Base-by-base conservation (phyloP, 768 basidiomycete species). In the Lentinula sp. region DNA sequence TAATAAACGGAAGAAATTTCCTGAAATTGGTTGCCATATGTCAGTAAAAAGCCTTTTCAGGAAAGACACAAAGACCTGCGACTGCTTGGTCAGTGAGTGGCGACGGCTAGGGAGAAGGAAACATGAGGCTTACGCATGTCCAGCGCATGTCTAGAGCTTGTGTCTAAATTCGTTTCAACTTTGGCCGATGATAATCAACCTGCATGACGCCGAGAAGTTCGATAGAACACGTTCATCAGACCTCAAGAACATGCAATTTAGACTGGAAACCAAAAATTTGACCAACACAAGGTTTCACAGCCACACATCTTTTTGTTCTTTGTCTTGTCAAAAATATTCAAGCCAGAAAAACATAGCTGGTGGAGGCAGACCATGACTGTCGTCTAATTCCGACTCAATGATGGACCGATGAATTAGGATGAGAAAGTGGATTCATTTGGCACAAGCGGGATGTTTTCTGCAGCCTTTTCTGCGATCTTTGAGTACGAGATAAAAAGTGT, bases 41-140 rank as follows among this genome's bases (percentile, higher is more conserved):
- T 42, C 37, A 43, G 55, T 43, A 56, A 55, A 42, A 28, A 40
- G 11, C 40, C 37, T 43, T 42, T 43, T 42, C 8, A 15, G 23
- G 39, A n/a, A 56, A 56, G 43, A 56, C 43, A 37, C 21, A 40
- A 40, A 42, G 39, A 40, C 40, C 37, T 31, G 28, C 15, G 18
- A 23, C 37, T 54, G 34, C 53, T 40, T 54, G 43, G 40, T 56
- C 40, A 54, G 39, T 56, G 55, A 56, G 55, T 56, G 55, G 55
- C 55, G 28, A 56, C 40, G 40, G 40, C 34, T 51, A 35, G 40
- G 40, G 8, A 42, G 40, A 56, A 43, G 40, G 23, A 56, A 56
- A 56, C 55, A 56, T 56, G 55, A 28, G 37, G 55, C 28, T 45
- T n/a, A 8, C 28, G 40, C 55, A 42, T 56, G 40, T 40, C 53